Conservation (phyloP, 2,329 filamentous ascomycete genomes). For the Metarhizium brunneum region DNA sequence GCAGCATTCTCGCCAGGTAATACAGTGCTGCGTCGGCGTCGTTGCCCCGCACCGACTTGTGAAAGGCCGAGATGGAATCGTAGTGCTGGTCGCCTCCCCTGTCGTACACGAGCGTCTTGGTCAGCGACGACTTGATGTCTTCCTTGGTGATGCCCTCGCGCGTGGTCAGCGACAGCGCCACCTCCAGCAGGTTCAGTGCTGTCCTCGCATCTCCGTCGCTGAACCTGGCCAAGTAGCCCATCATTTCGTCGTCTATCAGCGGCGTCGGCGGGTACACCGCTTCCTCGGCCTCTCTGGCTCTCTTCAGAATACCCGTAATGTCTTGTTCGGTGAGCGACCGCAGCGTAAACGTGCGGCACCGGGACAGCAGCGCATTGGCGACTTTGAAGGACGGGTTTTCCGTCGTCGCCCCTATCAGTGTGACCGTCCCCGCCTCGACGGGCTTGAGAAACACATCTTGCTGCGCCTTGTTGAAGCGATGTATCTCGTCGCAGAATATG, state of each 20-base stretch:
- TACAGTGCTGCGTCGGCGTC: constrained; percentile 85
- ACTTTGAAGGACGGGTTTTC: constrained; percentile 96
- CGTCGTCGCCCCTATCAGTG: constrained; percentile 88
- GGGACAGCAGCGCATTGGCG: constrained; percentile 74
- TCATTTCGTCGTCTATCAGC: constrained; percentile 67
- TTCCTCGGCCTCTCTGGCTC: constrained; percentile 61
- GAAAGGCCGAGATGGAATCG: constrained; percentile 93
- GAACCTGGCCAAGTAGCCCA: constrained; percentile 76
- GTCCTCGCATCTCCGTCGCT: constrained; percentile 89
- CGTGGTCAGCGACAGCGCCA: constrained; percentile 63
- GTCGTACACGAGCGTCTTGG: constrained; percentile 91
- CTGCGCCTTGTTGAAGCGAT: constrained; percentile 82
- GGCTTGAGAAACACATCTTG: constrained; percentile 93
- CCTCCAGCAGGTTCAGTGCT: constrained; percentile 82
- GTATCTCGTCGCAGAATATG: constrained; percentile 95
- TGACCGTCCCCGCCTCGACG: constrained; percentile 84
- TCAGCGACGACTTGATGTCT: constrained; percentile 72
- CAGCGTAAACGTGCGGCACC: constrained; percentile 86
- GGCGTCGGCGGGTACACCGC: constrained; percentile 30
- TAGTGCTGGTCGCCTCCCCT: constrained; percentile 94
- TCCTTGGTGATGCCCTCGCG: constrained; percentile 59
- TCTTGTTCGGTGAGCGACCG: constrained; percentile 64
- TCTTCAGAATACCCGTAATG: constrained; percentile 61
- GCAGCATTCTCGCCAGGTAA: constrained; percentile 91
- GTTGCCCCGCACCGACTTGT: constrained; percentile 86